phyloP scores from a whole-genome alignment of 345 rosid species.

The Crucihimalaya himalaica region DNA sequence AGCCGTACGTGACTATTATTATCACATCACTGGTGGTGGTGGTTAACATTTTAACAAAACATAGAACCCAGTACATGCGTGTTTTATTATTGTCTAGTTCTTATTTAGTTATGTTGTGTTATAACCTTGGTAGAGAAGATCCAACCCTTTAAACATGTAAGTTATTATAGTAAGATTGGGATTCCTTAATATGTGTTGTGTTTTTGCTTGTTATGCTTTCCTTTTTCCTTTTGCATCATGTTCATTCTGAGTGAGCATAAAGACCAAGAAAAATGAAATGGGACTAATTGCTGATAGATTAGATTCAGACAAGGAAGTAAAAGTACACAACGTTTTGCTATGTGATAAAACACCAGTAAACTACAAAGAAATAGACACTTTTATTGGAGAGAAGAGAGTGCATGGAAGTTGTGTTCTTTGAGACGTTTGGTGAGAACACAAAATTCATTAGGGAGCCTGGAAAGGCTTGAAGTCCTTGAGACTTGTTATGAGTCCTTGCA shows the following conservation, averaged over 20 bases:
- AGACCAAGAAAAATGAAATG: neutral
- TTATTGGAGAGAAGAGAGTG: constrained; percentile 7
- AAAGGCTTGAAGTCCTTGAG: constrained; percentile 75
- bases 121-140: neutral
- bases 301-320: neutral
- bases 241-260: neutral
- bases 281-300: constrained; percentile 23
- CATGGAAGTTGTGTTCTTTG: neutral
- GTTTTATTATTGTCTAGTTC: too few relatives aligned
- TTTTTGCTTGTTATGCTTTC: neutral
- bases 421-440: neutral
- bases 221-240: neutral
- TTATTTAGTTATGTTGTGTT: neutral
- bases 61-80: too few relatives aligned
- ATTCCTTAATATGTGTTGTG: neutral
- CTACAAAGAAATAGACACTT: neutral
- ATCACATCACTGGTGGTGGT: too few relatives aligned
- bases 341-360: constrained; percentile 4
- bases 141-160: neutral
- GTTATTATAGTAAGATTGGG: neutral
- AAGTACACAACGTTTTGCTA: constrained; percentile 8
- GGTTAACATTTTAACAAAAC: too few relatives aligned
- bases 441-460: constrained; percentile 30
- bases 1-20: too few relatives aligned
- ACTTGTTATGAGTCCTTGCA: constrained; percentile 67